phyloP scores from a whole-genome alignment of 73 alveolate genomes.

The Effrenium voratum region DNA sequence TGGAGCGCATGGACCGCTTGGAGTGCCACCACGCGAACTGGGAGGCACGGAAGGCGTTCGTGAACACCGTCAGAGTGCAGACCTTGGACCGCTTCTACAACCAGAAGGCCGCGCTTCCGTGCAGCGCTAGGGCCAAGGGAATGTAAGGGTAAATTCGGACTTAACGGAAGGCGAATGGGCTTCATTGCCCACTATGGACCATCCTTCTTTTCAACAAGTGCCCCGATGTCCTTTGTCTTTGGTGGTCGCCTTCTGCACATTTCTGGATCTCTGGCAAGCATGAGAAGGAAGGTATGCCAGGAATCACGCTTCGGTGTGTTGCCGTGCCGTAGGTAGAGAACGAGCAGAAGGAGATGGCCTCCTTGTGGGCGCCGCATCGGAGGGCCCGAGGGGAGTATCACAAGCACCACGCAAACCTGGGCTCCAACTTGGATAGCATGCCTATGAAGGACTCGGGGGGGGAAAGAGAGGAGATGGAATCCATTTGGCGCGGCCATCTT shows the following conservation, averaged over 20 bases:
- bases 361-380: constrained; percentile 80
- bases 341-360: constrained; percentile 87
- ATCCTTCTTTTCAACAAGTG: too few species aligned
- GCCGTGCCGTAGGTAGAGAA: background rate
- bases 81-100: constrained; percentile 68
- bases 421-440: constrained; percentile 58
- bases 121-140: too few species aligned
- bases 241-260: background rate
- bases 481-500: background rate
- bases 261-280: background rate
- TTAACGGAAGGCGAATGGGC: too few species aligned
- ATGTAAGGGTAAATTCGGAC: too few species aligned
- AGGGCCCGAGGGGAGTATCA: constrained; percentile 66
- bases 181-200: too few species aligned
- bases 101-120: too few species aligned
- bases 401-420: constrained; percentile 35
- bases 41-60: constrained; percentile 93
- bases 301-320: background rate
- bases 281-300: background rate
- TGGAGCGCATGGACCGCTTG: constrained; percentile 90
- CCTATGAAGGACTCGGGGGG: constrained; percentile 44
- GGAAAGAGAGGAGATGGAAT: background rate
- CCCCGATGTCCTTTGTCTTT: background rate
- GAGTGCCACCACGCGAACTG: constrained; percentile 76
- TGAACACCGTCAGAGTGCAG: constrained; percentile 81